Conservation (phyloP, 2,329 filamentous ascomycete species). For the Mycogone perniciosa region DNA sequence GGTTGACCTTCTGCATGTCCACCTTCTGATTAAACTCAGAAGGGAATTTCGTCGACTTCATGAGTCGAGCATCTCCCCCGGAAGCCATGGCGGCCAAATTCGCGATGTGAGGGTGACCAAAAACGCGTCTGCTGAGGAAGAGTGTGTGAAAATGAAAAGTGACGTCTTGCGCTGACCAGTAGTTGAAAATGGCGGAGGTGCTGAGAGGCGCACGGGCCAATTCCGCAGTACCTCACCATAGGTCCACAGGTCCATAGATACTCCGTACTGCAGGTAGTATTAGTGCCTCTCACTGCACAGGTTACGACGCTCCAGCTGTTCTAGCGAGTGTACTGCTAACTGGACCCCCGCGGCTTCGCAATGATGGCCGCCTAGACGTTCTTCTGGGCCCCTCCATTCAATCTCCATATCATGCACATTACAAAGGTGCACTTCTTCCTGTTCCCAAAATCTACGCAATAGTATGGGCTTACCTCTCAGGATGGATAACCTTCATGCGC, state of each 20-base stretch:
- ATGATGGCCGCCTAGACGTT: neutral
- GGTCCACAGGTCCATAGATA: neutral
- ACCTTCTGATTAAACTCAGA: constrained; percentile 92
- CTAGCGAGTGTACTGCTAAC: neutral
- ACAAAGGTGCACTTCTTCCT: too few relatives aligned
- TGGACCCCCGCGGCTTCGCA: constrained; percentile 9
- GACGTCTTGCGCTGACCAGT: constrained; percentile 22
- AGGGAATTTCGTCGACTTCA: constrained; percentile 90
- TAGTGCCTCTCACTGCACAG: neutral
- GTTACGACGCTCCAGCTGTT: neutral
- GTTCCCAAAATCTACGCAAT: neutral
- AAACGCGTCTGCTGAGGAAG: constrained; percentile 14
- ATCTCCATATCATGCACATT: too few relatives aligned
- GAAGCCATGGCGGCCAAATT: constrained; percentile 58
- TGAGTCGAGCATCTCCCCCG: constrained; percentile 79
- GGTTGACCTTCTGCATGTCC: constrained; percentile 94
- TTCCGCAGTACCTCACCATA: neutral
- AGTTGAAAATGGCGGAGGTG: constrained; percentile 3
- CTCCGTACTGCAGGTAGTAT: neutral
- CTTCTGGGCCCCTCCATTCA: too few relatives aligned
- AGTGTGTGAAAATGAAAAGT: constrained; percentile 19
- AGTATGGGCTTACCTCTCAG: constrained; percentile 1
- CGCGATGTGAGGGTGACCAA: constrained; percentile 1
- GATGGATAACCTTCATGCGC: constrained; percentile 54
- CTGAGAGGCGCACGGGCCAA: constrained; percentile 2